Evolutionary conservation across 441 rosid species (phyloP).

Genomic region (Corymbia calophylla): DNA sequence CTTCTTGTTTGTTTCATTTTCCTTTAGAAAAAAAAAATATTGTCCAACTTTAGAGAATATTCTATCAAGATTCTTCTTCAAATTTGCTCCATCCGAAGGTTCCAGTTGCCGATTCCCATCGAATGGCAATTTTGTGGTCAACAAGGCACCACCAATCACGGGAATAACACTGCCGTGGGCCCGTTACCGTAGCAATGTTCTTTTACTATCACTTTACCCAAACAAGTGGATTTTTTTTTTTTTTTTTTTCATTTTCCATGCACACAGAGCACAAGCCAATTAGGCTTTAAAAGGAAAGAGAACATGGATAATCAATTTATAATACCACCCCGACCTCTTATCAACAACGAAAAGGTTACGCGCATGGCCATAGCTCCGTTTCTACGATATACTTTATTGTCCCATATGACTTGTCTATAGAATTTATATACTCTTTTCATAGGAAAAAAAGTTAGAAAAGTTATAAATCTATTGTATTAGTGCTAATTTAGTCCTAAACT

Average conservation of each 20-base stretch:
- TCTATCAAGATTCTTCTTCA: background rate
- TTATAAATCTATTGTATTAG: accelerated
- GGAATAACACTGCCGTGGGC: background rate
- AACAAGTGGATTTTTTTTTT: background rate
- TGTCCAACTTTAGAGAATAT: background rate
- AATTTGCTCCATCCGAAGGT: background rate
- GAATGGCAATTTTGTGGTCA: background rate
- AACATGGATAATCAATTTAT: too few relatives aligned
- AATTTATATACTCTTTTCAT: background rate
- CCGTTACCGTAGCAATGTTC: background rate
- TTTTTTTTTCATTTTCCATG: too few relatives aligned
- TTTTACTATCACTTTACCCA: background rate
- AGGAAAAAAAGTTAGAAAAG: background rate
- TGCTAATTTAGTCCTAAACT: background rate
- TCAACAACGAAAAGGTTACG: too few relatives aligned
- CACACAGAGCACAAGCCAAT: too few relatives aligned
- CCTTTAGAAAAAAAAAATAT: background rate
- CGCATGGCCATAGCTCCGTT: background rate
- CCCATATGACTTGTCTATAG: background rate
- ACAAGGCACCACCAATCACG: background rate
- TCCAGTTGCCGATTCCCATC: background rate
- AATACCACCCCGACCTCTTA: too few relatives aligned
- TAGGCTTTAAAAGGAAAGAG: too few relatives aligned
- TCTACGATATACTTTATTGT: background rate
- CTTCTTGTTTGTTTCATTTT: background rate